Base-by-base conservation (phyloP, 345 rosid species). In the Erucastrum elatum region DNA sequence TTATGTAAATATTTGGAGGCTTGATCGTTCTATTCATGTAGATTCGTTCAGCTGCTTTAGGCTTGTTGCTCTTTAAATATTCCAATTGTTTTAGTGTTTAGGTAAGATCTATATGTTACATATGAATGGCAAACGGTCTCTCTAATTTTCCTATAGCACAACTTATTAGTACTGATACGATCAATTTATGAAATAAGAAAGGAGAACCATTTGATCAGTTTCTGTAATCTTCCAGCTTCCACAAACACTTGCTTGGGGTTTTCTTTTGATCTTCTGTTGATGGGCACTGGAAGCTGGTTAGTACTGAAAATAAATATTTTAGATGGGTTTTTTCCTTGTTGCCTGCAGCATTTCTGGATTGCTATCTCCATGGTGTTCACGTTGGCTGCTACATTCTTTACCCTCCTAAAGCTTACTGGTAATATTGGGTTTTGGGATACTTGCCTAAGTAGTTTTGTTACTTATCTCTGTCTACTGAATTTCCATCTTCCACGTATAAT, bases 341-440 rank as follows among this genome's bases (percentile, higher is more conserved):
- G 13, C 82, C 76, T 86, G 79, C 84, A 95, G 98, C 99, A 95
- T 83, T 93, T 95, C 70, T 95, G 99, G 99, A 87, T 94, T 79
- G 97, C 97, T 46, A 87, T 90, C 79, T 91, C 99, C 70, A 95
- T 95, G 98, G 90, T 95, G 83, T 95, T 95, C 91, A 89, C 84
- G 68, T 72, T 93, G 80, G 94, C 96, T 73, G 99, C 96, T 33
- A 91, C 99, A 8, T 77, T 93, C 72, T 93, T 95, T 82, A 90
- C 96, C 80, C 81, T 91, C 78, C 90, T 95, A 68, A 95, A 95
- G 88, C 85, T 95, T 27, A 86, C 88, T 59, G 99, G 98, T 95
- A 90, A 84, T 65, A 51, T 11, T 10, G 70, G 51, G 31, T 5
- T 62, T 49, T 2, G 3, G n/a, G 62, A 74, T 68, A 13, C 25